Base-by-base conservation (phyloP, 495 filamentous ascomycete genomes). In the Penicillium coprophilum region DNA sequence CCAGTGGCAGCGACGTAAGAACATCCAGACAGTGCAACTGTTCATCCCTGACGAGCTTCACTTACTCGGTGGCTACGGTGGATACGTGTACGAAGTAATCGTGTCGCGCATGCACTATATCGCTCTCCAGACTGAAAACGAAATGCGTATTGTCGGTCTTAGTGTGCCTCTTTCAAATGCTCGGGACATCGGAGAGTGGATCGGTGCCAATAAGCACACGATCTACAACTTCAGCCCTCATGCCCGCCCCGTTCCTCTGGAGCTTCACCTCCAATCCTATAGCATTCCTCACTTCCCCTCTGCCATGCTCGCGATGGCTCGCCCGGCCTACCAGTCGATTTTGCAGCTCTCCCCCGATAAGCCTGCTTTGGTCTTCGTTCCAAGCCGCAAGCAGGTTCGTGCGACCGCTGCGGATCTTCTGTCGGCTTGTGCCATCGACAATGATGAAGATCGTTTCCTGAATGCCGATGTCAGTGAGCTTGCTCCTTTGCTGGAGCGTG, bases 31-130 rank as follows among this genome's bases (percentile, higher is more conserved):
- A 2, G 87, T 97, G 38, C 85, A 91, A 69, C 76, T 99, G 9
- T 93, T 99, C 70, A 91, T 99, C 61, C 92, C 91, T 3, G 95
- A 99, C 66, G 94, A 99, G 67, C 80, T 99, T 39, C 95, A 97
- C 67, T 85, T 97, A 82, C 79, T 99, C n/a, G 94, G 93, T 53
- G 94, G 92, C 6, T 86, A 87, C 56, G 80, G 84, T 47, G 95
- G 94, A 15, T 96, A 93, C 66, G 82, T 93, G 13, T 99, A 97
- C 69, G 94, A 99, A 72, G 87, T 93, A 45, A 85, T 99, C 49
- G 88, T 99, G 47, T 97, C 95, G 50, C 87, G 94, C 43, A 97
- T 97, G 92, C 92, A 96, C 68, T 94, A 92, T 62, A 95, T 99
- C 58, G 87, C 91, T 28, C 85, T 91, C 1, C 93, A 97, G 64